Base-by-base conservation (phyloP, 2,329 filamentous ascomycete genomes). In the Arthroderma sp. region DNA sequence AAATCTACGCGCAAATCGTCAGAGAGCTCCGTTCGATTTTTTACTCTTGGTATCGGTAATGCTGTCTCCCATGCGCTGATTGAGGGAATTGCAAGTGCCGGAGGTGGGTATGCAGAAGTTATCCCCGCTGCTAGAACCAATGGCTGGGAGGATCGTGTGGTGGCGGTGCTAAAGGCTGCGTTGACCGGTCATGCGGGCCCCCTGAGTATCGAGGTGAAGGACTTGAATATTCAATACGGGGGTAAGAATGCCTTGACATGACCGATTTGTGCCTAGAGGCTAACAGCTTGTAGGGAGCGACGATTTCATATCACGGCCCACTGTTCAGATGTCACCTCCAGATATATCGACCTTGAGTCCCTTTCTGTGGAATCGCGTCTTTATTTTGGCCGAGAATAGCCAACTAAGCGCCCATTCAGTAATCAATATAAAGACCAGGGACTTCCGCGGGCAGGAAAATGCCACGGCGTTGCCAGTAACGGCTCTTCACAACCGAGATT, bases 71-170 rank as follows among this genome's bases (percentile, higher is more conserved):
- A 80, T 62, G 73, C 79, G 1, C 68, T 84, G 2, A 76, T 84
- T 9, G 78, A 84, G 63, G 81, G 81, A 0, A 73, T 84, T 58
- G 81, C 81, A 17, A 74, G 76, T 54, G 76, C 77, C 11, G 82
- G 81, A 0, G 78, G 80, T 55, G 81, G 81, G 0, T 81, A 56
- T 51, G 35, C 58, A 8, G 47, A 51, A 35, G 11, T 51, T 51
- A 51, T 51, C 6, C 47, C 47, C n/a, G 11, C 31, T 51, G 19
- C 47, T 31, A 51, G 21, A 7, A 51, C 11, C 19, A 25, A 6
- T 11, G n/a, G 19, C 47, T 51, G 47, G 47, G 47, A 51, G 47
- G 47, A 28, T 25, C 47, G 47, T 51, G 15, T 51, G 1, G 47
- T 51, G 9, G 47, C 47, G 6, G 47, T 51, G 8, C 6, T 51